Percentiles rank a stretch among this genome's conserved stretches.
These are phyloP conservation scores for Fomitopsis betulina DNA, from an alignment of 1,284 basidiomycete genomes.

Conservation along the genomic window DNA sequence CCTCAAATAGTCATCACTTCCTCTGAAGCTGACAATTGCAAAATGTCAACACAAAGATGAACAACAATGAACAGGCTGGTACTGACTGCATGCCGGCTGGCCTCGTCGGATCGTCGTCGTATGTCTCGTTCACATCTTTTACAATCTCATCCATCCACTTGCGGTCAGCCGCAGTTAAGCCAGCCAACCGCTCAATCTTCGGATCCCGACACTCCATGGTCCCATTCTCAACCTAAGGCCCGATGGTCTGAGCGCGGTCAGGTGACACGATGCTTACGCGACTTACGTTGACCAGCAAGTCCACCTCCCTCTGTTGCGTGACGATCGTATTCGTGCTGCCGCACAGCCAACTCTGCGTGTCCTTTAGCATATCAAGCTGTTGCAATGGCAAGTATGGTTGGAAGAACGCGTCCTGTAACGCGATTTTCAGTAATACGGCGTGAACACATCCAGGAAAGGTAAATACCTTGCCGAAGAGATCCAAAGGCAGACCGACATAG, in stretches of 20 bases:
- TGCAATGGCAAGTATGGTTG: slow-evolving; percentile 97
- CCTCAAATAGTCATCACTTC: slow-evolving; percentile 89
- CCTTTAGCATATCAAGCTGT: slow-evolving; percentile 86
- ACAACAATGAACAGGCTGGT: not conserved
- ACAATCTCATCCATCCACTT: slow-evolving; percentile 89
- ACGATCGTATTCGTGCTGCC: slow-evolving; percentile 97
- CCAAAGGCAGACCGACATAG: slow-evolving; percentile 88
- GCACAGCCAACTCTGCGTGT: slow-evolving; percentile 81
- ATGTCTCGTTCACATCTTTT: slow-evolving; percentile 38
- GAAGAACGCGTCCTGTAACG: slow-evolving; percentile 81
- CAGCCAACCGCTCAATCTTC: slow-evolving; percentile 71
- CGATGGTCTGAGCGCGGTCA: not conserved
- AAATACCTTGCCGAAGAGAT: slow-evolving; percentile 76
- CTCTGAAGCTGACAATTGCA: slow-evolving; percentile 61
- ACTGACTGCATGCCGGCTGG: slow-evolving; percentile 63
- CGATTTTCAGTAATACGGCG: not conserved
- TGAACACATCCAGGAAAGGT: not conserved
- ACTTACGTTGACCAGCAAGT: slow-evolving; percentile 85
- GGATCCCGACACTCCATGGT: slow-evolving; percentile 83
- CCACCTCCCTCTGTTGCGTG: slow-evolving; percentile 89
- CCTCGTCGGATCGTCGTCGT: slow-evolving; percentile 58
- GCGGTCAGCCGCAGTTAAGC: slow-evolving; percentile 87
- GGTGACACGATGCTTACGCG: not conserved
- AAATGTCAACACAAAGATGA: too few relatives aligned
- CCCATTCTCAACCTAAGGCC: slow-evolving; percentile 72